Evolutionary conservation across 768 basidiomycete genomes (phyloP).

Genomic region (Naganishia vishniacii): DNA sequence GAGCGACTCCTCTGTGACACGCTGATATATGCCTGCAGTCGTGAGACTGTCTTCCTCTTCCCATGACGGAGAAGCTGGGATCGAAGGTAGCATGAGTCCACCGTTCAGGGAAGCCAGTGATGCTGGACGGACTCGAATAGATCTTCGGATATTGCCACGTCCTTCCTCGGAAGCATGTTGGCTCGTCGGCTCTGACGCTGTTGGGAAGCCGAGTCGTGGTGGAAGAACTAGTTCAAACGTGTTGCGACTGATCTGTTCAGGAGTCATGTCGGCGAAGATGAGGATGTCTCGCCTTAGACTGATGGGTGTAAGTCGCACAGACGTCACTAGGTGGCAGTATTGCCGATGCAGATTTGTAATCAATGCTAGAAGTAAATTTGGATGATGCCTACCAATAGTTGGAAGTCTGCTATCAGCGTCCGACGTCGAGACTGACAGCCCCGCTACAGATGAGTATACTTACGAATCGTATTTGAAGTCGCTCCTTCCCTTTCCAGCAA

Average conservation of each 20-base stretch:
- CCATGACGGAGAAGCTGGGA: constrained; percentile 8
- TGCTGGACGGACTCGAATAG: constrained; percentile 5
- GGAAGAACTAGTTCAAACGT: background rate
- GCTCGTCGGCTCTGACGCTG: background rate
- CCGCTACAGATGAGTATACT: no score
- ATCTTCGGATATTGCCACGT: background rate
- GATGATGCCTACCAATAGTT: constrained; percentile 9
- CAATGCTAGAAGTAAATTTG: constrained; percentile 3
- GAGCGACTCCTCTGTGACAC: no score
- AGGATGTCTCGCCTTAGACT: constrained; percentile 16
- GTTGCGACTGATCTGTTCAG: background rate
- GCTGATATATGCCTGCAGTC: background rate
- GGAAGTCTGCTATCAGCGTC: background rate
- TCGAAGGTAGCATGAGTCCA: constrained; percentile 6
- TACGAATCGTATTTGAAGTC: constrained; percentile 18
- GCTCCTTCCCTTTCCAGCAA: constrained; percentile 4
- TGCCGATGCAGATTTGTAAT: background rate
- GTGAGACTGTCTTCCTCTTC: background rate
- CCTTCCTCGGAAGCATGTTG: background rate
- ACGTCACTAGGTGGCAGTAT: constrained; percentile 4
- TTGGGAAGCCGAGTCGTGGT: background rate
- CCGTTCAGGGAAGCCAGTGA: constrained; percentile 15
- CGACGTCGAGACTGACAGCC: no score
- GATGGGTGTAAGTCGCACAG: constrained; percentile 9
- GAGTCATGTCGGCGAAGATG: constrained; percentile 1